A percentile compares a stretch with the other conserved stretches of the same genome.
Conservation (phyloP, 345 rosid species). For the Syzygium aqueum region DNA sequence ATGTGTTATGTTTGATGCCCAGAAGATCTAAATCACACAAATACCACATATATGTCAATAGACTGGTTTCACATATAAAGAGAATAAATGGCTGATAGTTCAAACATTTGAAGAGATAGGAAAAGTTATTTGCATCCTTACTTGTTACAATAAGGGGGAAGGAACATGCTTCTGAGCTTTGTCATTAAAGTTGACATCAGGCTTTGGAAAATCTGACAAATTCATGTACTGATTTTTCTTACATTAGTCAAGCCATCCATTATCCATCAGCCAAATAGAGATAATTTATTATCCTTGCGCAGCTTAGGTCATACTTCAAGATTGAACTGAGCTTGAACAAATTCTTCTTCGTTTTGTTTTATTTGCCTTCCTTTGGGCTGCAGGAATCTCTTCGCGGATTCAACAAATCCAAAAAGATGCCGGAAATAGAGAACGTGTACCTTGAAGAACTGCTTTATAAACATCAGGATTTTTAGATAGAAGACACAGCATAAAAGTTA, state of each 20-base stretch:
- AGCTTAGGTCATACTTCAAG: not conserved
- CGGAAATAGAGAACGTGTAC: slow-evolving; percentile 3
- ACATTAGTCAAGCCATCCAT: not conserved
- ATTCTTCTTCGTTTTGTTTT: not conserved
- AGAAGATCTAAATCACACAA: slow-evolving; percentile 8
- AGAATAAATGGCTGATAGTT: not conserved
- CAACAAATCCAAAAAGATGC: not conserved
- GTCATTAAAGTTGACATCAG: not conserved
- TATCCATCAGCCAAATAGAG: not conserved
- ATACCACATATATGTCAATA: not conserved
- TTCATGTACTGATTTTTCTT: not conserved
- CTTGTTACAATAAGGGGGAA: not conserved
- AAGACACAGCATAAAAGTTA: slow-evolving; percentile 27
- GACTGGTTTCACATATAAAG: too few relatives aligned
- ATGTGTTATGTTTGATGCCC: slow-evolving; percentile 17
- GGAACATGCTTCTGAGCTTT: not conserved
- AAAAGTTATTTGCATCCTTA: not conserved
- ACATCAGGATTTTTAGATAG: slow-evolving; percentile 29
- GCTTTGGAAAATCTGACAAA: not conserved
- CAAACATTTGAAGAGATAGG: not conserved
- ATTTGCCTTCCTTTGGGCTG: not conserved
- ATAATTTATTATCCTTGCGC: not conserved
- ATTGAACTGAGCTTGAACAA: not conserved
- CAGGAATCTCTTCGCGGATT: not conserved
- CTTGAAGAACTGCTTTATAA: slow-evolving; percentile 35